These are phyloP conservation scores for Tagetes erecta DNA, from an alignment of 129 eudicot genomes.

Conservation along the genomic window DNA sequence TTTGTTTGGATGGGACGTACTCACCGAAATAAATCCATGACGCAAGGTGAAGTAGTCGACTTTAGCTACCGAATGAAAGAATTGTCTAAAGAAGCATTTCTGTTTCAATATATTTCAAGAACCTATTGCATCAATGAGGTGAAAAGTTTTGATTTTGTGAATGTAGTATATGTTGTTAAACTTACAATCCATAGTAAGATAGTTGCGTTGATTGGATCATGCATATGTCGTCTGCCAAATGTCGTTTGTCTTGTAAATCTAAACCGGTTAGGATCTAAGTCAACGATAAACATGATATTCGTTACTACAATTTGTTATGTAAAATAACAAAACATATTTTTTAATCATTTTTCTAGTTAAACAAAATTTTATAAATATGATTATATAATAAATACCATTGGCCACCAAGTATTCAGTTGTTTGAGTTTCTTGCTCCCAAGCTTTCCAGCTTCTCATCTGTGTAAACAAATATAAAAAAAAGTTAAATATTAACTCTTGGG, in stretches of 20 bases:
- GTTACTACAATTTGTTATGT: neutral
- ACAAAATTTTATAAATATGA: neutral
- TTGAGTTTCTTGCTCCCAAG: constrained; percentile 61
- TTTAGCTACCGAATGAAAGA: constrained; percentile 56
- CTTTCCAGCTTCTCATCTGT: constrained; percentile 56
- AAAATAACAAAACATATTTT: neutral
- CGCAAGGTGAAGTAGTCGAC: constrained; percentile 60
- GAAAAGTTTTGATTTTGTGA: neutral
- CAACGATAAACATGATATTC: neutral
- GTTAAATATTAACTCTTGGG: neutral
- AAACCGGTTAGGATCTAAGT: constrained; percentile 46
- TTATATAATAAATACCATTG: constrained; percentile 42
- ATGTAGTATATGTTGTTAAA: neutral
- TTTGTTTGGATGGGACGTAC: neutral
- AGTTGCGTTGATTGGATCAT: constrained; percentile 25
- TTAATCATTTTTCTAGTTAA: too few relatives aligned
- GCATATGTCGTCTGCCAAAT: constrained; percentile 48
- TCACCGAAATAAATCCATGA: constrained; percentile 57
- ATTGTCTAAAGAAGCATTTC: constrained; percentile 62
- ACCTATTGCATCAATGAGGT: neutral
- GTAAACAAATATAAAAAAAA: neutral
- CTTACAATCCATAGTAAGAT: constrained; percentile 47
- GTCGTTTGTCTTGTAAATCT: constrained; percentile 50
- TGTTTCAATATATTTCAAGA: constrained; percentile 7
- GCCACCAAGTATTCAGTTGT: constrained; percentile 43